Conservation (phyloP, 495 filamentous ascomycete species). For the Hyaloscypha variabilis region DNA sequence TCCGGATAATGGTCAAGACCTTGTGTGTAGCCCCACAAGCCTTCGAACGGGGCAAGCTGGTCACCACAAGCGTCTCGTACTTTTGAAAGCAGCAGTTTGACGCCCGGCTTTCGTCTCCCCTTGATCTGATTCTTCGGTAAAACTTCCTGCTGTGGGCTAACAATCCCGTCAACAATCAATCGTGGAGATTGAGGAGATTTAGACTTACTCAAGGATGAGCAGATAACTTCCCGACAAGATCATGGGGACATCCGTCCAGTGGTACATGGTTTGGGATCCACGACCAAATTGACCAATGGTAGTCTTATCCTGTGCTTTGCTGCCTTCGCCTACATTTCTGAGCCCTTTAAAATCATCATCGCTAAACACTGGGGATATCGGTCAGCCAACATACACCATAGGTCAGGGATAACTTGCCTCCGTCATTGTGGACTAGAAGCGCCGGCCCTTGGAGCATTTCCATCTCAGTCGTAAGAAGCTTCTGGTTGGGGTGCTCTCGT, state of each 20-base stretch:
- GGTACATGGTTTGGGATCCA: constrained; percentile 48
- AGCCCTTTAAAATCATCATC: constrained; percentile 41
- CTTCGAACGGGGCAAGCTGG: constrained; percentile 44
- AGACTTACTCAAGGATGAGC: constrained; percentile 41
- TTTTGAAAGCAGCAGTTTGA: constrained; percentile 29
- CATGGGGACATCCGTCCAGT: constrained; percentile 47
- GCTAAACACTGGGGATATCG: constrained; percentile 32
- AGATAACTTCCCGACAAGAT: constrained; percentile 41
- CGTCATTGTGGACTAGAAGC: constrained; percentile 43
- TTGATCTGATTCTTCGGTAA: constrained; percentile 35
- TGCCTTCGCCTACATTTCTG: constrained; percentile 43
- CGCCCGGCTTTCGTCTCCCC: constrained; percentile 27
- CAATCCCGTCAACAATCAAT: constrained; percentile 5
- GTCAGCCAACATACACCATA: not conserved
- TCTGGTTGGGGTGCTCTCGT: constrained; percentile 14
- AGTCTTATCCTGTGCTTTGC: constrained; percentile 36
- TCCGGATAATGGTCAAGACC: constrained; percentile 37
- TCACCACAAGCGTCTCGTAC: constrained; percentile 29
- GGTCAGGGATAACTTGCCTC: constrained; percentile 23
- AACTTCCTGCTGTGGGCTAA: constrained; percentile 36
- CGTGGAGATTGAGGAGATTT: not conserved
- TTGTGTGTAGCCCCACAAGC: constrained; percentile 35
- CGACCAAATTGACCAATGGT: constrained; percentile 46
- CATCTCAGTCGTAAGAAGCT: constrained; percentile 34
- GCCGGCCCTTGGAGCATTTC: constrained; percentile 39